phyloP scores from a whole-genome alignment of 495 filamentous ascomycete species.

The Sordaria brevicollis region DNA sequence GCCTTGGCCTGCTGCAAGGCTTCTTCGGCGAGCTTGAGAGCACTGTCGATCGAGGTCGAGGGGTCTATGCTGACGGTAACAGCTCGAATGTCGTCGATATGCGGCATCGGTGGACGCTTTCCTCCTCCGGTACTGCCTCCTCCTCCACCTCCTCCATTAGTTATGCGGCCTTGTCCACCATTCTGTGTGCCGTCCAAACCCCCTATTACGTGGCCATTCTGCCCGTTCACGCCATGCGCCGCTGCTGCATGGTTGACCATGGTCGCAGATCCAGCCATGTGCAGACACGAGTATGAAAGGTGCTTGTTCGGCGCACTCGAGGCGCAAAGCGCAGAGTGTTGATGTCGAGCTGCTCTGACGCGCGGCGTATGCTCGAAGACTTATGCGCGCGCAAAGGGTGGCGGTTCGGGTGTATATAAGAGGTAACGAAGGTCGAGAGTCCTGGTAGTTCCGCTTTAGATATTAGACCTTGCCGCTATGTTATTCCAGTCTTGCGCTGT shows the following conservation, averaged over 20 bases:
- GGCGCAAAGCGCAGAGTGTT: neutral
- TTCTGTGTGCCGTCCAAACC: neutral
- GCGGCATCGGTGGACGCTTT: conserved; percentile 43
- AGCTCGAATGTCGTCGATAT: conserved; percentile 63
- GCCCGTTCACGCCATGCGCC: neutral
- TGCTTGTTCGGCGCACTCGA: neutral
- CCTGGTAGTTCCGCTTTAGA: too few species aligned
- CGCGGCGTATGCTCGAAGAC: neutral
- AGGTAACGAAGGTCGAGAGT: neutral
- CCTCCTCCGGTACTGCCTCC: conserved; percentile 1
- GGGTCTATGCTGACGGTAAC: conserved; percentile 33
- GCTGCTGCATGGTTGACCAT: conserved; percentile 10
- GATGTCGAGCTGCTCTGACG: neutral
- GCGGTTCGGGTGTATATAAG: neutral
- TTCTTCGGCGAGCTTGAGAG: conserved; percentile 40
- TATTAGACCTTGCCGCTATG: neutral
- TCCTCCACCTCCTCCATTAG: neutral
- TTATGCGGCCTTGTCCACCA: neutral
- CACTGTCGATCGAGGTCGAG: conserved; percentile 34
- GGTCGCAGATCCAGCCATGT: conserved; percentile 15
- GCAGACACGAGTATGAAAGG: neutral
- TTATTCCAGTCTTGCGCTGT: neutral
- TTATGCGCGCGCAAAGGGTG: neutral
- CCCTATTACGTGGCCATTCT: neutral
- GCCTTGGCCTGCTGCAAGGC: conserved; percentile 42